These are phyloP conservation scores for Colletotrichum simmondsii DNA, from an alignment of 2,329 filamentous ascomycete species.

Conservation along the genomic window DNA sequence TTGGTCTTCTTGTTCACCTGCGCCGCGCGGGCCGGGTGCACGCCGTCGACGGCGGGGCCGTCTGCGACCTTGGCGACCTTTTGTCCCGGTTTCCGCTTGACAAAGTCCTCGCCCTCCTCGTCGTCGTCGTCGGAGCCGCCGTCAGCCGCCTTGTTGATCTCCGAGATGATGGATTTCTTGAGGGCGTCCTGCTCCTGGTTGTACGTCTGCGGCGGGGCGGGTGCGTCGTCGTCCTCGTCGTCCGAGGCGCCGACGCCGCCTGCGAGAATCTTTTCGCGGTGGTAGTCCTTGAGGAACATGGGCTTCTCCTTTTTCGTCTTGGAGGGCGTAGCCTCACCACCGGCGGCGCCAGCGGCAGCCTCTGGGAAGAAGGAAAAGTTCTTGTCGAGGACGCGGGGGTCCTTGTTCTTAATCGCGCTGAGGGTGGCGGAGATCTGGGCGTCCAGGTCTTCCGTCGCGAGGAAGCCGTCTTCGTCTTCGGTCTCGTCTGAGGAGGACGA, in stretches of 20 bases:
- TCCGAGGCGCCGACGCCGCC: conserved; percentile 72
- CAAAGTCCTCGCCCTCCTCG: conserved; percentile 74
- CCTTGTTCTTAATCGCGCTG: conserved; percentile 87
- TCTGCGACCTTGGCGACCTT: conserved; percentile 37
- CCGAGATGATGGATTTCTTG: conserved; percentile 80
- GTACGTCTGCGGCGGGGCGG: conserved; percentile 73
- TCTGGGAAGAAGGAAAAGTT: conserved; percentile 78
- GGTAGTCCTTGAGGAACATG: conserved; percentile 89
- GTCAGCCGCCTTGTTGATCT: conserved; percentile 76
- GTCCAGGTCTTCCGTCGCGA: conserved; percentile 88
- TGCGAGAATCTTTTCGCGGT: conserved; percentile 86
- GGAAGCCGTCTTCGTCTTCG: conserved; percentile 90
- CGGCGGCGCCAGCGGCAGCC: conserved; percentile 46
- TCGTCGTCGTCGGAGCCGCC: conserved; percentile 59
- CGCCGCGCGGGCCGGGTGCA: conserved; percentile 66
- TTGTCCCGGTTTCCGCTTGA: conserved; percentile 75
- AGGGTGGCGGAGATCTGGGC: conserved; percentile 88
- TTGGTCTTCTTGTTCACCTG: conserved; percentile 56
- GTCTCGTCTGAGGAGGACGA: conserved; percentile 81
- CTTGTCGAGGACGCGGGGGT: conserved; percentile 89
- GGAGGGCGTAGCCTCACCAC: conserved; percentile 40
- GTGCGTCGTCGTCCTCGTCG: conserved; percentile 63
- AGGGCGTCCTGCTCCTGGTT: conserved; percentile 88
- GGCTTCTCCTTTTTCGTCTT: conserved; percentile 79
- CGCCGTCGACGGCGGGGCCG: conserved; percentile 48